Base-by-base conservation (phyloP, 2,329 filamentous ascomycete species). In the Botrytis squamosa region DNA sequence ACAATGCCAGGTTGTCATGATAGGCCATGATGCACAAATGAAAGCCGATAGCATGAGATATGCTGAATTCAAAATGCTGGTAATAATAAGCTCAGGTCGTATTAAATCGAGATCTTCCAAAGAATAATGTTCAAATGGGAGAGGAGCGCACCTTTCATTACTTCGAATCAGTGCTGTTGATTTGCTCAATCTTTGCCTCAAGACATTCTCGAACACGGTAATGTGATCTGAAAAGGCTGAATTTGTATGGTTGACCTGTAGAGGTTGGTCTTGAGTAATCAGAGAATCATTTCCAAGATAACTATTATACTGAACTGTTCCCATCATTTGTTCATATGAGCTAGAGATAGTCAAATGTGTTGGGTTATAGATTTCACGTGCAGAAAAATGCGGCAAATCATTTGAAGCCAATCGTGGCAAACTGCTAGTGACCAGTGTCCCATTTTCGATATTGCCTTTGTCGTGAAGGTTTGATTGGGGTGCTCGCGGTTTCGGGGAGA, bases 31-130 rank as follows among this genome's bases (percentile, higher is more conserved):
- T 29, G 55, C 29, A 25, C 55, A 68, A 40, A 72, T 60, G 40
- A 72, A 68, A 14, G 71, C 60, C 18, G 63, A 59, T 60, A 72
- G 63, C 71, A 72, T 72, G n/a, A 72, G n/a, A 68, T 57, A 68
- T 46, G 71, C 29, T 0, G 63, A 68, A 18, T 60, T n/a, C n/a
- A n/a, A 29, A 59, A 72, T 16, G 20, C 71, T 72, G 40, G 33
- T 12, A 29, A 57, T 12, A 38, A 66, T 72, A 46, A 72, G 70
- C 46, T 57, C 65, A 49, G 46, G 40, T 22, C 25, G 64, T 55
- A 14, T 29, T 7, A 40, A 29, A 68, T 40, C 14, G 25, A 9
- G 20, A 65, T 65, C 10, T 65, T 46, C 42, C 42, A 46, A 25
- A 36, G 10, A 46, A 42, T 22, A 29, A 67, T 22, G 12, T 22